Evolutionary conservation across 371 early-diverging fungal species (phyloP).

Genomic region (Apophysomyces variabilis): DNA sequence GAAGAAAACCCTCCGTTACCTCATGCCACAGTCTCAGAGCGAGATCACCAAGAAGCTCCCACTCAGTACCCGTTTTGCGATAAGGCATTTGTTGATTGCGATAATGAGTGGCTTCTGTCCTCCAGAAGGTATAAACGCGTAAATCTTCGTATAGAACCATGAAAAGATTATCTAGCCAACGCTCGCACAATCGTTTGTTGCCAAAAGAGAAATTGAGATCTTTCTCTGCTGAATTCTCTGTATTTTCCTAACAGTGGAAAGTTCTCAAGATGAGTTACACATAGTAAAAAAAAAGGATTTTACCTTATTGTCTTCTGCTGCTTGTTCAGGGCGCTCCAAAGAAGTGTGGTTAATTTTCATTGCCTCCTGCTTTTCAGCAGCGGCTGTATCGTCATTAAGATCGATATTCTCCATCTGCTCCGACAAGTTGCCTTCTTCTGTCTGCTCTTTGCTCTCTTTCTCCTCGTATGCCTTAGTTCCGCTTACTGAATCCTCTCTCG

Average conservation of each 20-base stretch:
- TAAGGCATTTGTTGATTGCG: constrained; percentile 78
- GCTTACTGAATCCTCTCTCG: constrained; percentile 20
- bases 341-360: constrained; percentile 34
- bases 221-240: constrained; percentile 17
- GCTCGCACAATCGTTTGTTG: constrained; percentile 96
- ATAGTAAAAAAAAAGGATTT: background rate
- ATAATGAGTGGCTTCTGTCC: constrained; percentile 70
- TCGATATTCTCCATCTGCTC: constrained; percentile 43
- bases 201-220: constrained; percentile 70
- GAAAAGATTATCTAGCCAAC: constrained; percentile 97
- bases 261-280: background rate
- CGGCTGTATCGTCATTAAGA: constrained; percentile 28
- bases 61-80: constrained; percentile 92
- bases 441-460: constrained; percentile 15
- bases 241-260: constrained; percentile 9
- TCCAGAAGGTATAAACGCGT: constrained; percentile 90
- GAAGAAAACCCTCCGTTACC: constrained; percentile 30
- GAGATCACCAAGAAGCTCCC: constrained; percentile 96
- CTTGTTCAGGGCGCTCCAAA: constrained; percentile 44
- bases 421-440: constrained; percentile 21
- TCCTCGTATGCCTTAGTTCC: constrained; percentile 7
- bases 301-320: constrained; percentile 46
- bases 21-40: constrained; percentile 84
- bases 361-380: background rate
- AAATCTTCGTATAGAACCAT: constrained; percentile 97